Conservation (phyloP, 805 yeast species). For the Candida gorgasii region DNA sequence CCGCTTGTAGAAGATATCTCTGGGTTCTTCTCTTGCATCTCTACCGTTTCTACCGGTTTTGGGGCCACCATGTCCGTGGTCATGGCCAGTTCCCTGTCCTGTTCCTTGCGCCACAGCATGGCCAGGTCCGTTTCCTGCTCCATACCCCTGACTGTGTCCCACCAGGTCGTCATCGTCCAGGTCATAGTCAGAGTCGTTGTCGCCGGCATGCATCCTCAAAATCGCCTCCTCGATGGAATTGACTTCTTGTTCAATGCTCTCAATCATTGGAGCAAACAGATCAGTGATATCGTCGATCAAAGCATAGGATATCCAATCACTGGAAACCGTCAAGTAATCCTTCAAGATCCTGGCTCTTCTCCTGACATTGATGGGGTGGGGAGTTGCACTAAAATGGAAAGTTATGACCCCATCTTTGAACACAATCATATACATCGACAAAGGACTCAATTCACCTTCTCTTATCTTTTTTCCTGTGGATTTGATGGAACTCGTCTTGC, state of each 20-base stretch:
- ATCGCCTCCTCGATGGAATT: constrained; percentile 93
- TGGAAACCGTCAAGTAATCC: constrained; percentile 85
- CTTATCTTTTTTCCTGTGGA: constrained; percentile 34
- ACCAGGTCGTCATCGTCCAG: constrained; percentile 18
- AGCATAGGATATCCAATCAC: constrained; percentile 98
- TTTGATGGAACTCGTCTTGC: constrained; percentile 17
- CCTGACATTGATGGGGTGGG: constrained; percentile 94
- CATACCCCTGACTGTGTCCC: too few relatives aligned
- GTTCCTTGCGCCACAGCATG: too few relatives aligned
- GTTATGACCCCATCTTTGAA: constrained; percentile 90
- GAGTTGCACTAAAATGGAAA: constrained; percentile 91
- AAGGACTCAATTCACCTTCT: constrained; percentile 72
- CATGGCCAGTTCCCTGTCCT: constrained; percentile 16
- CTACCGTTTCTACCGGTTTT: background rate
- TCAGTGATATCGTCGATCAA: constrained; percentile 95
- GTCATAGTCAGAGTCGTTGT: constrained; percentile 34
- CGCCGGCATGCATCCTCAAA: constrained; percentile 78
- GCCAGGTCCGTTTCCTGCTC: constrained; percentile 12
- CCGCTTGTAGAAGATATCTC: constrained; percentile 33
- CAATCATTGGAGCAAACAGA: constrained; percentile 96
- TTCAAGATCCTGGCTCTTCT: constrained; percentile 84
- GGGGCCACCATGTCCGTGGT: too few relatives aligned
- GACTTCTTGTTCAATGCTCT: constrained; percentile 90
- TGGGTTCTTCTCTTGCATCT: background rate
- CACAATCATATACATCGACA: constrained; percentile 90